Base-by-base conservation (phyloP, 1,284 basidiomycete species). In the Leccinum pachyderme region DNA sequence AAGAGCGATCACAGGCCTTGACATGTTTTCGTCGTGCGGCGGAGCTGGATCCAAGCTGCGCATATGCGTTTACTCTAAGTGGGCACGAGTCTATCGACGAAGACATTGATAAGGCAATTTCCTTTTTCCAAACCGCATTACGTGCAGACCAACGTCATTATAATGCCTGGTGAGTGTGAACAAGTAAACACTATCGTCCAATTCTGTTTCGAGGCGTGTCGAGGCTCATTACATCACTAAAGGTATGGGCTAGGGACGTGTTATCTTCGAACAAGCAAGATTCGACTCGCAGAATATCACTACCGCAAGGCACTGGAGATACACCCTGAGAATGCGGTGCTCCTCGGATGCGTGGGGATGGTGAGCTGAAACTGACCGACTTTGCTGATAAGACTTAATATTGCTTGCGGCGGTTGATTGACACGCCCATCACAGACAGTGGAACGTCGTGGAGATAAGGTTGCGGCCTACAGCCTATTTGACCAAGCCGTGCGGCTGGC, bases 221-320 rank as follows among this genome's bases (percentile, higher is more conserved):
- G 54, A 55, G 37, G 75, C 57, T 71, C 44, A 68, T 65, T 68
- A 67, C 55, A 59, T 54, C 51, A 37, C 61, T 37, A 52, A 51
- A 95, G 93, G 93, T 98, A 97, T 74, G 95, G 95, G n/a, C 78
- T 98, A 62, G 95, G 95, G 53, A 89, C 91, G 49, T 95, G 93
- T 68, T 98, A 96, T 78, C 79, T 95, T 70, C 83, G 91, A 63
- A 90, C 89, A 81, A 95, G 90, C 74, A 95, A 95, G 77, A 77
- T 90, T 60, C 84, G 89, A 52, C 78, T 95, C 58, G 94, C 95
- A 37, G 93, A 97, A 71, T 97, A 95, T 75, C 94, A 97, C 75
- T 97, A 93, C 77, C 83, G 90, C 62, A 89, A 88, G 69, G 95
- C 95, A 3, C 80, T 86, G 33, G 84, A 91, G 63, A 95, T 98